A percentile compares a stretch with the other conserved stretches of the same genome.
Evolutionary conservation across 805 yeast species (phyloP).

Genomic region (Brettanomyces custersianus): DNA sequence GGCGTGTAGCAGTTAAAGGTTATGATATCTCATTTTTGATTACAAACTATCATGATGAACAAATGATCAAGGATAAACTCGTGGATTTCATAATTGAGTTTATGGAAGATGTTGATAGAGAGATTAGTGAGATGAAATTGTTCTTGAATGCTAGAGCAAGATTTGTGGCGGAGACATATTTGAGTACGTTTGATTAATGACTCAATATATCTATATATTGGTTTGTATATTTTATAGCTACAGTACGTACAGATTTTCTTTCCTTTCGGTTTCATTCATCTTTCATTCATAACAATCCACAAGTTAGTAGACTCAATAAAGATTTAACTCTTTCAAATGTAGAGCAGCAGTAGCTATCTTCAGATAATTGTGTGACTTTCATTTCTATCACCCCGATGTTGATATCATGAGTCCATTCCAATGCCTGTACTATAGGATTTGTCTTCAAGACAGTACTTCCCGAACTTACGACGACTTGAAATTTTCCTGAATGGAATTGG

Average conservation of each 20-base stretch:
- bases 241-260: too few relatives aligned
- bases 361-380: too few relatives aligned
- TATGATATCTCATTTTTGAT: slow-evolving; percentile 89
- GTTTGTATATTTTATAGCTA: background rate
- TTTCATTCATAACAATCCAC: background rate
- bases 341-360: too few relatives aligned
- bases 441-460: slow-evolving; percentile 42
- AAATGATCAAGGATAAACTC: slow-evolving; percentile 88
- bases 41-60: slow-evolving; percentile 91
- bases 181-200: slow-evolving; percentile 71
- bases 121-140: slow-evolving; percentile 95
- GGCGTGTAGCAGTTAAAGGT: slow-evolving; percentile 85
- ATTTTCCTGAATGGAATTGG: slow-evolving; percentile 52
- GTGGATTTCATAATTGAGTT: slow-evolving; percentile 96
- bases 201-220: background rate
- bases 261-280: too few relatives aligned
- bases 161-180: slow-evolving; percentile 92
- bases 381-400: slow-evolving; percentile 18
- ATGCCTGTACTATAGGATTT: slow-evolving; percentile 40
- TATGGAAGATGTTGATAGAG: slow-evolving; percentile 98
- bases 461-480: slow-evolving; percentile 40
- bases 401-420: slow-evolving; percentile 63
- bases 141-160: slow-evolving; percentile 96
- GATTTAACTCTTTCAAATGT: background rate
- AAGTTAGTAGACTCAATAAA: background rate